Evolutionary conservation across 2,329 filamentous ascomycete genomes (phyloP).

Genomic region (Clarireedia paspali): DNA sequence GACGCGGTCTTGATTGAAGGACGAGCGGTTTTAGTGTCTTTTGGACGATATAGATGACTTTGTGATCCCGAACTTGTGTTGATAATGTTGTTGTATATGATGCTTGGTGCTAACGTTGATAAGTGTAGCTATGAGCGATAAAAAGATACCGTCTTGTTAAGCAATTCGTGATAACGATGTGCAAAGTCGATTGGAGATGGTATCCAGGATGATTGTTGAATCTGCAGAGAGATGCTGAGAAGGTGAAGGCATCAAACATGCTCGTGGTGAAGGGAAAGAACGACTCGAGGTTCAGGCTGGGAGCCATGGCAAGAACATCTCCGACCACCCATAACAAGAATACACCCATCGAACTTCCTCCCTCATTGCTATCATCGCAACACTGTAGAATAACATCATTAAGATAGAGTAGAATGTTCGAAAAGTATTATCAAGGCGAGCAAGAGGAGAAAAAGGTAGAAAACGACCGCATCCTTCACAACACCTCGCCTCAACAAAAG

Average conservation of each 20-base stretch:
- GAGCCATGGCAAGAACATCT: background rate
- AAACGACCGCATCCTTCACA: no score
- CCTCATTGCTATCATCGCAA: no score
- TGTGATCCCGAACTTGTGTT: no score
- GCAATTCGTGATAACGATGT: conserved; percentile 1
- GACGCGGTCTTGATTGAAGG: background rate
- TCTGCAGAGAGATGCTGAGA: no score
- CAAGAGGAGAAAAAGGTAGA: background rate
- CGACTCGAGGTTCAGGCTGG: background rate
- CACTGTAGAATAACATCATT: no score
- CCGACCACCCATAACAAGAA: background rate
- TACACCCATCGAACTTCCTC: background rate
- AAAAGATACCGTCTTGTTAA: background rate
- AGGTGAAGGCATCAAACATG: no score
- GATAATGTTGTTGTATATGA: background rate
- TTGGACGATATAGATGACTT: no score
- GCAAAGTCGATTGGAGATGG: background rate
- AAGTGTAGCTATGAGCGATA: background rate
- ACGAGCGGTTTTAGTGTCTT: no score
- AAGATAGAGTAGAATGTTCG: no score
- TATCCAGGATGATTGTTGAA: background rate
- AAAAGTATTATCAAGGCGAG: no score
- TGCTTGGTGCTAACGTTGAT: background rate
- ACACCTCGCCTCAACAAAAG: no score
- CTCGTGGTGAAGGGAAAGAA: background rate